A percentile compares a stretch with the other conserved stretches of the same genome.
Conservation (phyloP, 2,329 filamentous ascomycete genomes). For the Amauroascus verrucosus region DNA sequence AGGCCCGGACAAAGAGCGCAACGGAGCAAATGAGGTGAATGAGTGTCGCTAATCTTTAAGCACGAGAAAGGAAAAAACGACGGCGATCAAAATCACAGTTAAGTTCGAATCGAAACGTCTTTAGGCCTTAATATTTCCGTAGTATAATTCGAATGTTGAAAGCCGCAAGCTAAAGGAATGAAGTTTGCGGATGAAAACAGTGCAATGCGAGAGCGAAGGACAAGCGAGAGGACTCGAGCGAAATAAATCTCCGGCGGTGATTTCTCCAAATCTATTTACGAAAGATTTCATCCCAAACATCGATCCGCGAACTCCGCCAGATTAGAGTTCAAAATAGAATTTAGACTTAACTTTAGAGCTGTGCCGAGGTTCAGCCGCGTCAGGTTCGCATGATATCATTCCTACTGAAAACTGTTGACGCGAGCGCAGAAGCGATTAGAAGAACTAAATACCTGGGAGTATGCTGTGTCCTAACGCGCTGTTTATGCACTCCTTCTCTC, state of each 20-base stretch:
- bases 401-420: background rate
- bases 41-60: background rate
- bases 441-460: too few relatives aligned
- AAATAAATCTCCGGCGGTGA: background rate
- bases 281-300: background rate
- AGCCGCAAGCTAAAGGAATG: background rate
- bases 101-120: too few relatives aligned
- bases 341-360: background rate
- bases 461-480: too few relatives aligned
- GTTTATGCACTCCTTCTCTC: too few relatives aligned
- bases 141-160: too few relatives aligned
- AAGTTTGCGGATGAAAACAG: background rate
- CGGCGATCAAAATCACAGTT: background rate
- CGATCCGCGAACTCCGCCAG: background rate
- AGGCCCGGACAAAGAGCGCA: background rate
- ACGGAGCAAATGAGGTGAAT: background rate
- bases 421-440: too few relatives aligned
- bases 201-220: background rate
- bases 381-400: background rate
- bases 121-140: too few relatives aligned
- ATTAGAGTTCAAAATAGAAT: background rate
- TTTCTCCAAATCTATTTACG: background rate
- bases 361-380: background rate
- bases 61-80: background rate
- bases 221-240: background rate